These are phyloP conservation scores for Aspergillus egyptiacus DNA, from an alignment of 495 filamentous ascomycete species.

Conservation along the genomic window DNA sequence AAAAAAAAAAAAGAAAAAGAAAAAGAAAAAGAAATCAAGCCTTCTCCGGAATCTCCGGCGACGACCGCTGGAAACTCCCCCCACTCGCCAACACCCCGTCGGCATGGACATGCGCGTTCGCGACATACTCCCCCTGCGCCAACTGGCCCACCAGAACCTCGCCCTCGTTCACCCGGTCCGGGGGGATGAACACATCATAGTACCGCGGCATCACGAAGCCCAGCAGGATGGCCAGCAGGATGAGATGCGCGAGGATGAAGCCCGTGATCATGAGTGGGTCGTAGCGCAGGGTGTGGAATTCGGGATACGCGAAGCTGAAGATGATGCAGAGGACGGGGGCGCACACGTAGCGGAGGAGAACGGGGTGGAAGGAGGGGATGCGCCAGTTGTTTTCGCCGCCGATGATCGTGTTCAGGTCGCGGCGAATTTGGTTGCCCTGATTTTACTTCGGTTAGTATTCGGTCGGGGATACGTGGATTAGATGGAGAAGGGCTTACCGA, in stretches of 20 bases:
- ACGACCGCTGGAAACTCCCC: too few species aligned
- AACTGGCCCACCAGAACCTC: neutral
- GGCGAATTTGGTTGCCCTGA: slow-evolving; percentile 24
- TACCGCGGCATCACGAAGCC: slow-evolving; percentile 33
- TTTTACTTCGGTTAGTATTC: neutral
- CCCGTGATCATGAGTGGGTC: slow-evolving; percentile 36
- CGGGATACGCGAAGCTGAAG: slow-evolving; percentile 37
- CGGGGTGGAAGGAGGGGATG: slow-evolving; percentile 30
- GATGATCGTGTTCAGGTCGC: slow-evolving; percentile 19
- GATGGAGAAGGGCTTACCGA: slow-evolving; percentile 10
- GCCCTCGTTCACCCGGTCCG: slow-evolving; percentile 23
- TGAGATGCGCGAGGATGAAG: slow-evolving; percentile 30
- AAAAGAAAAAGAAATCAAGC: too few species aligned
- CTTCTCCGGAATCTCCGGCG: too few species aligned
- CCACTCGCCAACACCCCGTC: too few species aligned
- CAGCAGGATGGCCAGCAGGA: slow-evolving; percentile 23
- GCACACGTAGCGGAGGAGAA: slow-evolving; percentile 33
- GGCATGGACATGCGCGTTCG: too few species aligned
- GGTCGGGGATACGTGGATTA: neutral
- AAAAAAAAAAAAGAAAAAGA: too few species aligned
- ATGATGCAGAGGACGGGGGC: slow-evolving; percentile 35
- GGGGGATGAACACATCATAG: slow-evolving; percentile 32
- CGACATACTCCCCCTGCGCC: neutral
- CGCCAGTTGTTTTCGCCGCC: slow-evolving; percentile 32
- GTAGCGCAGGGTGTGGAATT: slow-evolving; percentile 31